These are phyloP conservation scores for Solanum pennellii DNA, from an alignment of 257 asterid genomes.

Conservation along the genomic window DNA sequence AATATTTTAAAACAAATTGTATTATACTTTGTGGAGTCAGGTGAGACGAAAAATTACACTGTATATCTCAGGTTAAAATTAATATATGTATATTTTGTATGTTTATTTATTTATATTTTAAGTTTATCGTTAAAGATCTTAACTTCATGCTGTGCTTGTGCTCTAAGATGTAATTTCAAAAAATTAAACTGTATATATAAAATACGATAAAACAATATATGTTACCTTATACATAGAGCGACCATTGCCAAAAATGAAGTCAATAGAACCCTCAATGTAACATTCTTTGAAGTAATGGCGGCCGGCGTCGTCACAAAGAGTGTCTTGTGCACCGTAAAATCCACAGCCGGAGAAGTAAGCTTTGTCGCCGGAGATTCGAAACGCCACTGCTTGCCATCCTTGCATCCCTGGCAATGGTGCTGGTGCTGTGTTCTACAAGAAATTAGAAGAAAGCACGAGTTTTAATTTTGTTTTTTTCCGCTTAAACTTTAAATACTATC, in stretches of 20 bases:
- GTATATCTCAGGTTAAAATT: too few relatives aligned
- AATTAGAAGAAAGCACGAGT: not conserved
- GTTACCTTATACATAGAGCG: constrained; percentile 79
- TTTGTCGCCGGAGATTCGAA: constrained; percentile 82
- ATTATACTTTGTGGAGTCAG: not conserved
- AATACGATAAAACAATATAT: not conserved
- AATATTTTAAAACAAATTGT: not conserved
- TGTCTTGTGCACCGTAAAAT: constrained; percentile 87
- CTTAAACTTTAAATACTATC: not conserved
- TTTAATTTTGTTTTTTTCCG: not conserved
- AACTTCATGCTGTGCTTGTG: not conserved
- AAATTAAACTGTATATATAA: not conserved
- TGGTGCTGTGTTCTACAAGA: constrained; percentile 60
- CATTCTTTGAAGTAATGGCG: constrained; percentile 90
- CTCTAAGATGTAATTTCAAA: not conserved
- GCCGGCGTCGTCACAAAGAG: constrained; percentile 89
- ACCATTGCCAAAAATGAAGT: constrained; percentile 88
- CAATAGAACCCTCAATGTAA: constrained; percentile 85
- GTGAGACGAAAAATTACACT: too few relatives aligned
- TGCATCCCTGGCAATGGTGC: constrained; percentile 91
- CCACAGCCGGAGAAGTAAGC: constrained; percentile 85
- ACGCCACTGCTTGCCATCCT: constrained; percentile 95
- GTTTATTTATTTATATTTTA: not conserved
- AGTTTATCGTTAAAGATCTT: rapidly evolving
- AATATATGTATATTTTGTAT: too few relatives aligned